Percentiles rank a stretch among this genome's conserved stretches.
phyloP scores from a whole-genome alignment of 768 basidiomycete species.

The Mycena vitilis region DNA sequence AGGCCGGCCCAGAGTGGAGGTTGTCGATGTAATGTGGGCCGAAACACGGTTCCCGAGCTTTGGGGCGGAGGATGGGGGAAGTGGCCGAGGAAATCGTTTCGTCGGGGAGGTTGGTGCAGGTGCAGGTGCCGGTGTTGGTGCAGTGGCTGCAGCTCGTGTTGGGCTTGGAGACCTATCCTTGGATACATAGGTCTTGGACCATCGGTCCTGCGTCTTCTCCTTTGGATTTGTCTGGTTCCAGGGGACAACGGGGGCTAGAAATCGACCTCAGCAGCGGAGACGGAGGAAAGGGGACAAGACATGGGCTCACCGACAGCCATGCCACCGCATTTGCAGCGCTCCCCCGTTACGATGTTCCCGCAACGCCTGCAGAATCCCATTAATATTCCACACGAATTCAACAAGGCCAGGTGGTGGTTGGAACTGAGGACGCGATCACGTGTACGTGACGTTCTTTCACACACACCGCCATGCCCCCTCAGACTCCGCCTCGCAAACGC shows the following conservation, averaged over 20 bases:
- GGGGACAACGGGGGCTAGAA: slow-evolving; percentile 73
- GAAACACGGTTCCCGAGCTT: slow-evolving; percentile 61
- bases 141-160: slow-evolving; percentile 38
- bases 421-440: slow-evolving; percentile 36
- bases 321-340: slow-evolving; percentile 86
- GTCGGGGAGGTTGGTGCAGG: slow-evolving; percentile 41
- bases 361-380: slow-evolving; percentile 92
- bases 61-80: slow-evolving; percentile 46
- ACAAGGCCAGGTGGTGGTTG: no score
- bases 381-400: not conserved
- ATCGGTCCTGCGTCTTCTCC: slow-evolving; percentile 67
- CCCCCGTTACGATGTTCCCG: slow-evolving; percentile 80
- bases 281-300: slow-evolving; percentile 6
- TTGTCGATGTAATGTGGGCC: slow-evolving; percentile 67
- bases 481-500: slow-evolving; percentile 21
- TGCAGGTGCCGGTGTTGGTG: slow-evolving; percentile 27
- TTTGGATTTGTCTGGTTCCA: slow-evolving; percentile 65
- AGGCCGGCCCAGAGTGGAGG: slow-evolving; percentile 52
- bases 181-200: slow-evolving; percentile 84
- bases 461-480: slow-evolving; percentile 9
- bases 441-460: not conserved
- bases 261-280: not conserved
- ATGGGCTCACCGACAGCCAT: slow-evolving; percentile 74
- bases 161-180: slow-evolving; percentile 60
- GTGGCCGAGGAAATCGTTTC: slow-evolving; percentile 65